phyloP scores from a whole-genome alignment of 352 stramenopile genomes.

The Phytophthora pluvialis region DNA sequence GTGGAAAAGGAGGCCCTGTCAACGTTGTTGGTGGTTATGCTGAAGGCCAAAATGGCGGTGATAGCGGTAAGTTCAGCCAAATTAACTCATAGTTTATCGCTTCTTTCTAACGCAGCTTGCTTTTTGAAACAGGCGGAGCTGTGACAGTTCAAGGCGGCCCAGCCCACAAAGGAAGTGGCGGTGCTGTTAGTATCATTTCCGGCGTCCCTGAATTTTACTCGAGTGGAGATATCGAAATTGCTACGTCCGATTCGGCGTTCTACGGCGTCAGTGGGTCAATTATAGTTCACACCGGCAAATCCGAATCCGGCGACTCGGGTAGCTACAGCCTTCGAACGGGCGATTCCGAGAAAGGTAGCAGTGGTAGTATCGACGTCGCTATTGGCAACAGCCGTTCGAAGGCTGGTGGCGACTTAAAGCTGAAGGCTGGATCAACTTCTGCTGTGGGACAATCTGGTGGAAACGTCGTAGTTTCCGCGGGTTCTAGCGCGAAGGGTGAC shows the following conservation, averaged over 20 bases:
- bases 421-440: conserved; percentile 41
- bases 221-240: conserved; percentile 68
- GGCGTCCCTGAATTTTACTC: conserved; percentile 47
- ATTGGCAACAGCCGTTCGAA: conserved; percentile 29
- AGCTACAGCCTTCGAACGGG: conserved; percentile 63
- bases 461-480: conserved; percentile 78
- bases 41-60: conserved; percentile 44
- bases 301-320: conserved; percentile 62
- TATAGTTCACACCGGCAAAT: conserved; percentile 59
- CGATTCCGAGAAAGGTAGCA: conserved; percentile 47
- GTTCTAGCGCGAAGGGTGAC: conserved; percentile 62
- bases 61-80: conserved; percentile 46
- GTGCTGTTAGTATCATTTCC: conserved; percentile 52
- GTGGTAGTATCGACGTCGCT: conserved; percentile 31
- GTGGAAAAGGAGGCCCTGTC: conserved; percentile 68
- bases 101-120: conserved; percentile 8
- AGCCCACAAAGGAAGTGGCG: conserved; percentile 56
- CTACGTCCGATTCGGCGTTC: conserved; percentile 66
- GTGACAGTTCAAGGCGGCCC: conserved; percentile 55
- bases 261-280: conserved; percentile 80
- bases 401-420: conserved; percentile 30
- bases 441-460: conserved; percentile 67
- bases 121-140: conserved; percentile 41
- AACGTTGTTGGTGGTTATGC: conserved; percentile 62
- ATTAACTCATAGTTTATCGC: background rate